Evolutionary conservation across 148 eudicot species (phyloP).

Genomic region (Rheum nobile): DNA sequence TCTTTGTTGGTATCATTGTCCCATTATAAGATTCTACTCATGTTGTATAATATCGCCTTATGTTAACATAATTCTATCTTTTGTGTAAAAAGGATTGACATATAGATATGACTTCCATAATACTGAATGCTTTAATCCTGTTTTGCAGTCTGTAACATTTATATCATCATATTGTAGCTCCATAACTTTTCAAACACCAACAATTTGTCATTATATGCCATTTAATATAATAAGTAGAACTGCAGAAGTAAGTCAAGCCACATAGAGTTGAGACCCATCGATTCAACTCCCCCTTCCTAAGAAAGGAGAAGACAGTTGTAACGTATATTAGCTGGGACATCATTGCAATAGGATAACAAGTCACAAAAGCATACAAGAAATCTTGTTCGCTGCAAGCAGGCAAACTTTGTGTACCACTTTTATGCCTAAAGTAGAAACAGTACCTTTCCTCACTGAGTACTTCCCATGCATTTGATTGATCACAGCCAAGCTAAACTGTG

Average conservation of each 20-base stretch:
- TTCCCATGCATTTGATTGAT: constrained; percentile 65
- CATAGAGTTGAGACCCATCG: neutral
- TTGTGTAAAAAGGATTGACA: neutral
- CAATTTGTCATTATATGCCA: neutral
- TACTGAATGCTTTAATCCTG: neutral
- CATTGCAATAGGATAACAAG: neutral
- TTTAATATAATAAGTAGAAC: neutral
- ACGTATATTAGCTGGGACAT: neutral
- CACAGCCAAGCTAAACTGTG: constrained; percentile 83
- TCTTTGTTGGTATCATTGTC: neutral
- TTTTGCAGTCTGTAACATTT: neutral
- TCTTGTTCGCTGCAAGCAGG: neutral
- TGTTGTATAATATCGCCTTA: neutral
- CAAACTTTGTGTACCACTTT: neutral
- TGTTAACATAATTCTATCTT: neutral
- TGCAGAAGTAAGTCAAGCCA: neutral
- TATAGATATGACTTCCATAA: neutral
- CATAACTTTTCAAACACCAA: neutral
- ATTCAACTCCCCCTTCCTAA: neutral
- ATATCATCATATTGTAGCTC: neutral
- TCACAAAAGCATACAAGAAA: neutral
- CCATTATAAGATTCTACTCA: neutral
- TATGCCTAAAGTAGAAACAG: neutral
- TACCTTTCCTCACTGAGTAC: constrained; percentile 79
- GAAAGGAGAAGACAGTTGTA: neutral